phyloP scores from a whole-genome alignment of 345 rosid species.

The Brassica carinata region DNA sequence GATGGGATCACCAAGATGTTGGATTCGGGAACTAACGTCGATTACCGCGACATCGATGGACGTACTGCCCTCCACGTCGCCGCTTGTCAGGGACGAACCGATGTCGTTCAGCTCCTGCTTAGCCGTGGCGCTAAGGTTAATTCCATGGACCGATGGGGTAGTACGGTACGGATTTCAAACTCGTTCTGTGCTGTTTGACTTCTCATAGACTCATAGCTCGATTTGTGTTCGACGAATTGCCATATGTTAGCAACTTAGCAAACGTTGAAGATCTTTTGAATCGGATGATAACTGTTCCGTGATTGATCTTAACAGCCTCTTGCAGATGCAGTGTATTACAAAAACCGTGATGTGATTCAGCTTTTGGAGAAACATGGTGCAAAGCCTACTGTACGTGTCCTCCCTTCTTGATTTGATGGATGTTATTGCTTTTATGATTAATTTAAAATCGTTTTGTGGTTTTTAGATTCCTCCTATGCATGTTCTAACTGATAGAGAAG shows the following conservation, averaged over 20 bases:
- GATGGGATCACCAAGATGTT: slow-evolving; percentile 62
- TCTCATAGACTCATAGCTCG: slow-evolving; percentile 16
- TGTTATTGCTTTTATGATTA: background rate
- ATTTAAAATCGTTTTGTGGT: background rate
- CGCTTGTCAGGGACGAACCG: slow-evolving; percentile 70
- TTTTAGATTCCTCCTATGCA: slow-evolving; percentile 80
- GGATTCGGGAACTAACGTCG: slow-evolving; percentile 63
- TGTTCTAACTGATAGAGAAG: slow-evolving; percentile 64
- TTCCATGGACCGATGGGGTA: slow-evolving; percentile 63
- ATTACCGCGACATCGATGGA: slow-evolving; percentile 66
- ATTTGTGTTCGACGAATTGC: slow-evolving; percentile 34
- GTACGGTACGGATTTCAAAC: slow-evolving; percentile 47
- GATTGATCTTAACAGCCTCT: slow-evolving; percentile 63
- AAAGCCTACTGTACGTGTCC: slow-evolving; percentile 55
- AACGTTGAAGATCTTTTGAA: background rate
- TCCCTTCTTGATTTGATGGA: background rate
- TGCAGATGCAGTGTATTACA: slow-evolving; percentile 78
- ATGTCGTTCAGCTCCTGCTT: slow-evolving; percentile 51
- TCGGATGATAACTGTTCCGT: background rate
- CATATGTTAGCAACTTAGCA: background rate
- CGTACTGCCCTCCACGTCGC: slow-evolving; percentile 85
- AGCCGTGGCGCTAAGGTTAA: slow-evolving; percentile 56
- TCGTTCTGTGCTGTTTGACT: background rate
- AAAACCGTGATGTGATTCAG: slow-evolving; percentile 66
- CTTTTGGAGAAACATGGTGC: slow-evolving; percentile 82